phyloP scores from a whole-genome alignment of 2,329 filamentous ascomycete species.

The Epichloe festucae region DNA sequence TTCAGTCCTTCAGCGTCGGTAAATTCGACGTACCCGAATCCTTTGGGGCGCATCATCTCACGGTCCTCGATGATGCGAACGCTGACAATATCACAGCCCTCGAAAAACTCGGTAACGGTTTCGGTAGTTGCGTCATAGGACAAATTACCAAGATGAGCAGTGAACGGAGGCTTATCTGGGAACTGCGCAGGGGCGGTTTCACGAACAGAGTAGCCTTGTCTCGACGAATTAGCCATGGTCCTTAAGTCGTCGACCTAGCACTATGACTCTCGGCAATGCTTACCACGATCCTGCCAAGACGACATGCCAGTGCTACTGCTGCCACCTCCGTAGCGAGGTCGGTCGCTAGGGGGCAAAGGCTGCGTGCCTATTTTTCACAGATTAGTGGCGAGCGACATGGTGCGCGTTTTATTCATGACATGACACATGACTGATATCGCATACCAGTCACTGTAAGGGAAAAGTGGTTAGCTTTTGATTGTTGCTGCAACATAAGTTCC shows the following conservation, averaged over 20 bases:
- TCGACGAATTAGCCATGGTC: conserved; percentile 9
- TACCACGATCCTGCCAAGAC: conserved; percentile 33
- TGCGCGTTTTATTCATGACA: neutral
- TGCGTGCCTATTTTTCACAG: conserved; percentile 35
- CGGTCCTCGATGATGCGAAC: conserved; percentile 97
- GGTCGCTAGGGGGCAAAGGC: conserved; percentile 38
- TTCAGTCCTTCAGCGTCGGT: conserved; percentile 76
- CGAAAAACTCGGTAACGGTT: conserved; percentile 76
- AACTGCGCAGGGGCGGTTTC: conserved; percentile 62
- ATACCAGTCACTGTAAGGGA: conserved; percentile 22
- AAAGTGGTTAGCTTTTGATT: conserved; percentile 15
- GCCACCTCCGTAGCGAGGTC: conserved; percentile 22
- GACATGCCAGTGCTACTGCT: conserved; percentile 18
- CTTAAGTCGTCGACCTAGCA: neutral
- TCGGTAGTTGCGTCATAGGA: conserved; percentile 84
- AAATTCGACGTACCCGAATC: conserved; percentile 97
- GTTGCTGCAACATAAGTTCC: neutral
- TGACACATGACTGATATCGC: conserved; percentile 1
- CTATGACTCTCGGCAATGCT: conserved; percentile 7
- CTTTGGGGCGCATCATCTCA: conserved; percentile 81
- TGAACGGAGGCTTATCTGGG: conserved; percentile 85
- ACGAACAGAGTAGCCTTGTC: conserved; percentile 44
- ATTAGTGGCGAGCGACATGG: neutral
- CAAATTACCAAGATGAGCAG: conserved; percentile 90
- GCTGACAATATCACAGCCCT: conserved; percentile 71